Evolutionary conservation across 1,284 basidiomycete genomes (phyloP), one percentile per base, ranked within the genome.

Genomic region (Lignosus rhinocerotis): DNA sequence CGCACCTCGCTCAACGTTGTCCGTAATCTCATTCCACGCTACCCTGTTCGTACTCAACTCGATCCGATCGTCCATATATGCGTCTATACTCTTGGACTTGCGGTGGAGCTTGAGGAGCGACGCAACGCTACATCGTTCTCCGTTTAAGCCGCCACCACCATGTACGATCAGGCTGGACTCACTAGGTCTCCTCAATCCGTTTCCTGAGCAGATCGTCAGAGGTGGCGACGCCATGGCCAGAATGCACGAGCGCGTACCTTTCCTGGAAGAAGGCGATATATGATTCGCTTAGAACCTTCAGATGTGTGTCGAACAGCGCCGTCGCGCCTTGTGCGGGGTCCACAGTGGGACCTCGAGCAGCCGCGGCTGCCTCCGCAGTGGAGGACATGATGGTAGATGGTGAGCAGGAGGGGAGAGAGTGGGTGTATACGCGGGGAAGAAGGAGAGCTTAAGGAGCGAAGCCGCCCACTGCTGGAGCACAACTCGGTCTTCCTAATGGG

Each of bases 261-360:
- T 95, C 93, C 71, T 85, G 82, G 74, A 94, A 94, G 78, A 94
- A 94, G 62, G 69, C 77, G 63, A 94, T 80, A 71, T 93, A 93
- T 9, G 88, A 89, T 65, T 93, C 90, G 33, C 83, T 78, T 49
- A 93, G 71, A 60, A 85, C 78, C 61, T 77, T 83, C 39, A 93
- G 82, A 65, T 93, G 86, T 39, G 79, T 72, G 55, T 93, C 90
- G 68, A 92, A 93, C 52, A 86, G 75, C 0, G 85, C 80, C 44
- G 90, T 73, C 6, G 89, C 88, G 6, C 87, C 87, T 65, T 65
- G 62, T 31, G 67, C 64, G 19, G 60, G 56, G 17, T 70, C 69
- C 11, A 33, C 43, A 14, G 51, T 41, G 6, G 55, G 54, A n/a
- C 48, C 54, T 39, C 53, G 53, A 17, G 62, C 55, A n/a, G 55